Base-by-base conservation (phyloP, 169 alveolate species). In the Toxoplasma gondii region DNA sequence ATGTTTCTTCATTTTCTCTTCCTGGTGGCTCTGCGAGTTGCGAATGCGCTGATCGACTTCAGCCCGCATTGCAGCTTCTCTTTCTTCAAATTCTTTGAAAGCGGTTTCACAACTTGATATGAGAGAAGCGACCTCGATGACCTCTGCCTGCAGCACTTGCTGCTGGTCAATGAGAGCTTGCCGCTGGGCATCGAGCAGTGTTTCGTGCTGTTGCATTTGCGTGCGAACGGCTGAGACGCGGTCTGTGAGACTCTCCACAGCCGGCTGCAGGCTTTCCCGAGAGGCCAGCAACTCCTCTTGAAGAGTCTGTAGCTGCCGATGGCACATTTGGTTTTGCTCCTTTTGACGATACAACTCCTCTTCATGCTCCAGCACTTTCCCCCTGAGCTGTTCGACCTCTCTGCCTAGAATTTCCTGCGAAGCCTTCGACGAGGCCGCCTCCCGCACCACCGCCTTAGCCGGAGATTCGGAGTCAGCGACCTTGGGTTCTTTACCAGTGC, bases 111-210 rank as follows among this genome's bases (percentile, higher is more conserved):
- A 82, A 9, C 64, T 49, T 17, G 53, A 41, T 38, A 43, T 49
- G 24, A 43, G 41, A 29, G 53, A 22, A 0, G 41, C 38, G 69
- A 82, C 36, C 90, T 82, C 90, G 54, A 31, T 7, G 64, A 36
- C 90, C 39, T 82, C 69, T 41, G 90, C 67, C 67, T 44, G 90
- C 4, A 82, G 64, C 43, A 82, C 44, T 29, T 82, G 90, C 90
- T 82, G 90, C 90, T 82, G 90, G 39, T 82, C 90, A 29, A 44
- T 5, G 34, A 82, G 64, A 12, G 39, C 69, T 31, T 44, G 90
- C 34, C 41, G 90, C 69, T 82, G 90, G 29, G 39, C 49, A 31
- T 27, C 31, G 44, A 78, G 49, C 39, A n/a, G 86, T 17, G 86
- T 78, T 19, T 78, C 86, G 49, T 78, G 86, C 43, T 78, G 39